Evolutionary conservation across 208 protist genomes (phyloP).

Genomic region (Acanthamoeba sp.): DNA sequence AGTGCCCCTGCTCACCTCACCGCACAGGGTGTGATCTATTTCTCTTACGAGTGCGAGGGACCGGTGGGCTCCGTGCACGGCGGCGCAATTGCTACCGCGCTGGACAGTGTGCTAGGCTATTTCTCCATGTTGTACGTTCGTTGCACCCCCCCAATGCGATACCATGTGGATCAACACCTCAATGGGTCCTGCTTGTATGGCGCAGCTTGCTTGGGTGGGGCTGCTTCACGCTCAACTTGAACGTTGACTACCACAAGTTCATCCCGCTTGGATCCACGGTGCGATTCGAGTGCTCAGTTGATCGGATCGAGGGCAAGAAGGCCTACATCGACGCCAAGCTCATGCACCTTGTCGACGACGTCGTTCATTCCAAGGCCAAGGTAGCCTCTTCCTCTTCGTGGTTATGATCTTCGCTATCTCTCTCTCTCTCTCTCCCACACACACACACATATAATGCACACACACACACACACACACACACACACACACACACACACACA

Average conservation of each 20-base stretch:
- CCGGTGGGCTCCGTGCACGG: slow-evolving; percentile 32
- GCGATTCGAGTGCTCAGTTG: slow-evolving; percentile 34
- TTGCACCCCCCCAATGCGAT: no score
- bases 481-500: no score
- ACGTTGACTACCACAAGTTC: slow-evolving; percentile 57
- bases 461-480: no score
- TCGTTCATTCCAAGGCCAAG: slow-evolving; percentile 11
- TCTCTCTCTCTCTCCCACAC: background rate
- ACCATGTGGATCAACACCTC: no score
- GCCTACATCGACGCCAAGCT: slow-evolving; percentile 25
- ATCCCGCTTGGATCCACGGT: slow-evolving; percentile 48
- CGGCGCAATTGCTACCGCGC: slow-evolving; percentile 34
- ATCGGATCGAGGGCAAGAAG: slow-evolving; percentile 50
- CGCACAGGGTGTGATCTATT: slow-evolving; percentile 17
- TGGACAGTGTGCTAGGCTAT: slow-evolving; percentile 47
- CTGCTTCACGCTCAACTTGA: slow-evolving; percentile 66
- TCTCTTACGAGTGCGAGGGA: slow-evolving; percentile 46
- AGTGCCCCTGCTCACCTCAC: background rate
- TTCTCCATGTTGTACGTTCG: slow-evolving; percentile 21
- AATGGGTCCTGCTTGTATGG: background rate
- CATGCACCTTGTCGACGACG: slow-evolving; percentile 35
- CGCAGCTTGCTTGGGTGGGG: slow-evolving; percentile 28
- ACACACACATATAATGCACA: no score
- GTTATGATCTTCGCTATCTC: background rate
- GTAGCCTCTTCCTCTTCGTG: background rate